phyloP scores from a whole-genome alignment of 1,139 yeast species.

The Starmera stellimalicola region DNA sequence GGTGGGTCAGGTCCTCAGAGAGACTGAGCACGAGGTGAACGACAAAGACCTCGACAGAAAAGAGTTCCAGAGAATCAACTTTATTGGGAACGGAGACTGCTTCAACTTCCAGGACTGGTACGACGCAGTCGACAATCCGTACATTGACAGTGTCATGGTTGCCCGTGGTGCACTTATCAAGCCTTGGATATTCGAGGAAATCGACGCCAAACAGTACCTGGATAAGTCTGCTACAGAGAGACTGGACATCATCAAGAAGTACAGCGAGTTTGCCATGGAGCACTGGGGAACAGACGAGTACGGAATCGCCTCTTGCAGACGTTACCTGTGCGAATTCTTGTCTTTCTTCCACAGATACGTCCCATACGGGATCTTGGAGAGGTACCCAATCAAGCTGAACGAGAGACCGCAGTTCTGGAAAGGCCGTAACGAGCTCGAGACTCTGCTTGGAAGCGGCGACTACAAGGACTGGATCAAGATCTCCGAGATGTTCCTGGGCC shows the following conservation, averaged over 20 bases:
- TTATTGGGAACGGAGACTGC: slow-evolving; percentile 91
- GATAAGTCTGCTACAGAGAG: slow-evolving; percentile 91
- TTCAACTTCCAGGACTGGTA: slow-evolving; percentile 87
- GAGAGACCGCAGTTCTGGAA: slow-evolving; percentile 92
- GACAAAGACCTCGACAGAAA: slow-evolving; percentile 43
- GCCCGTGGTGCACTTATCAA: slow-evolving; percentile 97
- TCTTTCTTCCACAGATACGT: slow-evolving; percentile 91
- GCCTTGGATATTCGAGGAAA: slow-evolving; percentile 98
- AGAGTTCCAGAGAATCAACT: slow-evolving; percentile 39
- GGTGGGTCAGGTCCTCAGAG: slow-evolving; percentile 61
- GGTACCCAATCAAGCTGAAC: slow-evolving; percentile 79
- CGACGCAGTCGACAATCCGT: slow-evolving; percentile 54
- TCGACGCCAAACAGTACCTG: slow-evolving; percentile 77
- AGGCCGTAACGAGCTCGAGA: slow-evolving; percentile 92
- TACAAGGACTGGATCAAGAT: slow-evolving; percentile 93
- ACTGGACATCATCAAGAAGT: slow-evolving; percentile 59
- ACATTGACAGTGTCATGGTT: slow-evolving; percentile 91
- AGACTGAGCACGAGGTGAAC: slow-evolving; percentile 30
- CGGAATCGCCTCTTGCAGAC: slow-evolving; percentile 80
- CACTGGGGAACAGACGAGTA: slow-evolving; percentile 99
- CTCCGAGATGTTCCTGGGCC: slow-evolving; percentile 93
- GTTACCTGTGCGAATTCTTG: slow-evolving; percentile 89
- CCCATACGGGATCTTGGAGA: slow-evolving; percentile 87
- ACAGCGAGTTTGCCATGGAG: slow-evolving; percentile 73
- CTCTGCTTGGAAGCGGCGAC: slow-evolving; percentile 75